phyloP scores from a whole-genome alignment of 441 rosid genomes.

The Populus trichocarpa region DNA sequence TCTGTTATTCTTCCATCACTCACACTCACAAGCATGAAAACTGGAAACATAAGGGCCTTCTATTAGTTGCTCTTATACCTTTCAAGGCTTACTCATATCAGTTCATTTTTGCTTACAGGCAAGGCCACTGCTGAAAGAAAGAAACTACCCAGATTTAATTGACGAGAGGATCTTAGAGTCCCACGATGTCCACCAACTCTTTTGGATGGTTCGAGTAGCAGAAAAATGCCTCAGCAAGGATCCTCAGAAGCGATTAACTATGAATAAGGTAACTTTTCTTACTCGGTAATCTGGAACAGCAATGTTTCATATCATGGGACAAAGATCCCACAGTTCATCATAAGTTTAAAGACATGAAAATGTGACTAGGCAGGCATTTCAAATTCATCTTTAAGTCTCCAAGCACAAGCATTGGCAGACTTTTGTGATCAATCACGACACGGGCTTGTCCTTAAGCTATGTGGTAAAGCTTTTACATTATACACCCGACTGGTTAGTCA shows the following conservation, averaged over 20 bases:
- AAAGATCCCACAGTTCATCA: not conserved
- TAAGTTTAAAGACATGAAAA: too few relatives aligned
- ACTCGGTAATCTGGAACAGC: not conserved
- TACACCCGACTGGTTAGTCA: too few relatives aligned
- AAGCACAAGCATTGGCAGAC: too few relatives aligned
- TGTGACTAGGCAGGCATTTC: too few relatives aligned
- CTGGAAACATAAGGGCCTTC: not conserved
- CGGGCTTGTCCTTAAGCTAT: too few relatives aligned
- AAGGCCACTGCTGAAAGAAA: conserved; percentile 45
- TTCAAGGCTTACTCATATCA: not conserved
- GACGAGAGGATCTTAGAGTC: conserved; percentile 42
- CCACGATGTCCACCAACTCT: conserved; percentile 51
- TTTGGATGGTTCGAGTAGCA: conserved; percentile 55
- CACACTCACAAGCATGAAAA: not conserved
- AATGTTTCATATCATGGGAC: not conserved
- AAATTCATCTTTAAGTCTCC: too few relatives aligned
- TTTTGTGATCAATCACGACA: too few relatives aligned
- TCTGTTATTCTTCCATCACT: not conserved
- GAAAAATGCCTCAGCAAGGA: conserved; percentile 49
- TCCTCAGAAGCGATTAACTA: conserved; percentile 40
- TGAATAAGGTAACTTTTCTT: conserved; percentile 28
- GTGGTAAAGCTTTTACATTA: too few relatives aligned
- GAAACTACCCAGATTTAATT: conserved; percentile 48
- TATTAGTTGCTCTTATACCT: not conserved
- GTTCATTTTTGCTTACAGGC: conserved; percentile 33